Percentiles rank a stretch among this genome's conserved stretches.
These are phyloP conservation scores for Arabidopsis hybrid DNA, from an alignment of 441 rosid species.

Conservation along the genomic window DNA sequence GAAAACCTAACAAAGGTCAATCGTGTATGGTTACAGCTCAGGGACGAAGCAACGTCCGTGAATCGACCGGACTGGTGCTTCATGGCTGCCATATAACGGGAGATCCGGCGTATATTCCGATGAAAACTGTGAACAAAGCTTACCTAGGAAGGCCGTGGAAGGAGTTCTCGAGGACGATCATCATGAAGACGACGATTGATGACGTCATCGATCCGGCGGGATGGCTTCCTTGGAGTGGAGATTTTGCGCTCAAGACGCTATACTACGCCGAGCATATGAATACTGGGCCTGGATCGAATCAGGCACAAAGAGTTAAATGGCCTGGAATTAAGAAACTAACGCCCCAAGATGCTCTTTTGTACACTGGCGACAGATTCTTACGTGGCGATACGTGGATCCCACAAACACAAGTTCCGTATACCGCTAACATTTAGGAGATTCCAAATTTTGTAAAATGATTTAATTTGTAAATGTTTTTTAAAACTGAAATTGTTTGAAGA, in stretches of 20 bases:
- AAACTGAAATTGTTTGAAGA: not conserved
- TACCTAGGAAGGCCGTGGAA: conserved; percentile 88
- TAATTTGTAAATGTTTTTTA: conserved; percentile 2
- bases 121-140: conserved; percentile 50
- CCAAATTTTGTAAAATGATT: not conserved
- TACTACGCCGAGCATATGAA: conserved; percentile 63
- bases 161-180: conserved; percentile 60
- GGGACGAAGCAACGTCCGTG: conserved; percentile 54
- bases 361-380: conserved; percentile 50
- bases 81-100: conserved; percentile 70
- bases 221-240: conserved; percentile 63
- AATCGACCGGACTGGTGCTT: conserved; percentile 61
- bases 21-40: conserved; percentile 69
- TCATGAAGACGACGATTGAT: conserved; percentile 63
- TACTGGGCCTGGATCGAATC: conserved; percentile 67
- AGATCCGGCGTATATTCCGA: conserved; percentile 48
- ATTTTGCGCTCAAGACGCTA: conserved; percentile 58
- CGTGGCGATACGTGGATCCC: conserved; percentile 61
- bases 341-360: conserved; percentile 38
- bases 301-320: conserved; percentile 61
- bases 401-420: conserved; percentile 61
- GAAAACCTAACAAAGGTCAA: conserved; percentile 60
- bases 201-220: conserved; percentile 70
- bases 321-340: conserved; percentile 54
- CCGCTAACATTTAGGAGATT: conserved; percentile 46